Percentiles rank a stretch among this genome's conserved stretches.
These are phyloP conservation scores for Cystofilobasidium macerans DNA, from an alignment of 768 basidiomycete species.

Conservation along the genomic window DNA sequence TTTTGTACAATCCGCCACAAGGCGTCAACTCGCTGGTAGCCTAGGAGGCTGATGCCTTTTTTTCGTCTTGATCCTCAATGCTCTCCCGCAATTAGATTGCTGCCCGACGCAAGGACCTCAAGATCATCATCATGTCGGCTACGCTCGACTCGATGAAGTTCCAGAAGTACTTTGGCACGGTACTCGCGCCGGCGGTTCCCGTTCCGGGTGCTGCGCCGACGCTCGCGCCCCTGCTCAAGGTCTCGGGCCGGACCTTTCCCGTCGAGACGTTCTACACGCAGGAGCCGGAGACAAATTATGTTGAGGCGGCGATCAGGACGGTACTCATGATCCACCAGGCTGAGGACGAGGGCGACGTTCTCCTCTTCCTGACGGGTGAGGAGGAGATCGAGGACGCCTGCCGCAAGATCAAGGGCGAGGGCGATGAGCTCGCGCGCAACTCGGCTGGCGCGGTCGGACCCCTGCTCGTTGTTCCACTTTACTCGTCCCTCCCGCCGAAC, in stretches of 20 bases:
- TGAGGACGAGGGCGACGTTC: constrained; percentile 82
- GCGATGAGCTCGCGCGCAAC: constrained; percentile 57
- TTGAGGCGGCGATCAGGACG: constrained; percentile 90
- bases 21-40: not conserved
- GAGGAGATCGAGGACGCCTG: constrained; percentile 98
- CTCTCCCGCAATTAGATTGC: constrained; percentile 43
- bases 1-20: no score
- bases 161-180: constrained; percentile 70
- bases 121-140: constrained; percentile 96
- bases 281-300: constrained; percentile 87
- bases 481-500: constrained; percentile 84
- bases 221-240: constrained; percentile 72
- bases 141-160: constrained; percentile 95
- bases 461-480: constrained; percentile 77
- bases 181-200: not conserved
- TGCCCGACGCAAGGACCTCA: constrained; percentile 71
- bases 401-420: constrained; percentile 80
- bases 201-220: constrained; percentile 32
- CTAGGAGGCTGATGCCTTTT: no score
- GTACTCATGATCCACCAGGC: constrained; percentile 95
- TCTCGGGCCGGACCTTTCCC: constrained; percentile 74
- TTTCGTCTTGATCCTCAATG: no score
- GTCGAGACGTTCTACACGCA: constrained; percentile 61
- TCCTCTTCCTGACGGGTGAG: constrained; percentile 94
- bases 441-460: constrained; percentile 59